Conservation (phyloP, 345 rosid genomes). For the Murraya koenigii region DNA sequence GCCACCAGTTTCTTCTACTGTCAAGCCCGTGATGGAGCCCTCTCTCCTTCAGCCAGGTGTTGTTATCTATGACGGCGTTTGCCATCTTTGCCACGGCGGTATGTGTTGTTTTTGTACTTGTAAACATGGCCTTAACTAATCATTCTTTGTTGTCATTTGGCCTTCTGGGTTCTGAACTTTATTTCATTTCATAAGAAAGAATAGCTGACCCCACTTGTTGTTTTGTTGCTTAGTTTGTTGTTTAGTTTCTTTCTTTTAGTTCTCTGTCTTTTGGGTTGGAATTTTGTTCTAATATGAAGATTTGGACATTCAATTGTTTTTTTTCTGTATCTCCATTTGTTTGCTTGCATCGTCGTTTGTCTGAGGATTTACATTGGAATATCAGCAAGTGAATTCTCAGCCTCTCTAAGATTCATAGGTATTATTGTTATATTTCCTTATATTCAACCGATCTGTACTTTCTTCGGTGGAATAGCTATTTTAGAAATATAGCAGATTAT, state of each 20-base stretch:
- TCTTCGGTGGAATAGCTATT: neutral
- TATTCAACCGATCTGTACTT: neutral
- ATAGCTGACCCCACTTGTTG: neutral
- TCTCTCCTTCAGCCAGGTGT: slow-evolving; percentile 83
- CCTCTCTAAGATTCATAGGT: neutral
- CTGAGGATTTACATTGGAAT: neutral
- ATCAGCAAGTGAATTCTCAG: neutral
- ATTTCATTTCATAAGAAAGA: neutral
- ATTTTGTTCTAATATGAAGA: neutral
- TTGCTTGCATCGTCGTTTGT: neutral
- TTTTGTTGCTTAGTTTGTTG: neutral
- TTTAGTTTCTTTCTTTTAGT: neutral
- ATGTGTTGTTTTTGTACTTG: neutral
- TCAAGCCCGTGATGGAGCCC: slow-evolving; percentile 37
- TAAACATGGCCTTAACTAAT: neutral
- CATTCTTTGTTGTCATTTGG: neutral
- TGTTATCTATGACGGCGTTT: slow-evolving; percentile 89
- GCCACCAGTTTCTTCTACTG: slow-evolving; percentile 25
- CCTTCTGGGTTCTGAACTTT: neutral
- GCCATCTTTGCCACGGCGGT: slow-evolving; percentile 98
- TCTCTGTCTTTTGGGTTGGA: neutral
- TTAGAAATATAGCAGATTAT: neutral
- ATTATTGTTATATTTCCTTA: neutral
- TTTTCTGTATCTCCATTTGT: neutral
- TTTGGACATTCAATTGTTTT: neutral